phyloP scores from a whole-genome alignment of 352 stramenopile genomes.

The Globisporangium radiosum region DNA sequence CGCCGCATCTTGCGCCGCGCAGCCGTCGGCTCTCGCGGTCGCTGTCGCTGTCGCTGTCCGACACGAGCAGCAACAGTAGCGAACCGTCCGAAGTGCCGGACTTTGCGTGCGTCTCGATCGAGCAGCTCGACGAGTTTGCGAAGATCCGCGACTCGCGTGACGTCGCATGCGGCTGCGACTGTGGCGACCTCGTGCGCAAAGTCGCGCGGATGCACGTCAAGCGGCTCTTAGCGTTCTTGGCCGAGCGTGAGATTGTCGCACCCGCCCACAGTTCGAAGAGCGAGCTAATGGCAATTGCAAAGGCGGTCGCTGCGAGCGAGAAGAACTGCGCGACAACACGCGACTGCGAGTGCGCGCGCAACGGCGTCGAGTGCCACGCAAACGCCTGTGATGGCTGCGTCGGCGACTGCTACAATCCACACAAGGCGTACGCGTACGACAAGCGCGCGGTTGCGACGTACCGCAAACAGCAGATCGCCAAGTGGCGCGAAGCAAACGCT shows the following conservation, averaged over 20 bases:
- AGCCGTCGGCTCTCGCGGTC: constrained; percentile 1
- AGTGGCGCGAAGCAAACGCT: constrained; percentile 33
- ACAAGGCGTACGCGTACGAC: constrained; percentile 71
- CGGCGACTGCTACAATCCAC: constrained; percentile 67
- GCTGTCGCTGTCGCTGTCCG: background rate
- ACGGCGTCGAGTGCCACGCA: constrained; percentile 69
- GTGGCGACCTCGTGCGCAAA: constrained; percentile 76
- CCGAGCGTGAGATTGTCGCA: constrained; percentile 44
- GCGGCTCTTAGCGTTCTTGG: constrained; percentile 63
- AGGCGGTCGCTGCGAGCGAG: constrained; percentile 46
- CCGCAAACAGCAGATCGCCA: constrained; percentile 58
- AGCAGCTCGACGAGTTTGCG: constrained; percentile 80
- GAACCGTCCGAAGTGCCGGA: constrained; percentile 23
- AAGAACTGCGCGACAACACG: constrained; percentile 67
- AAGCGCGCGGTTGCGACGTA: constrained; percentile 60
- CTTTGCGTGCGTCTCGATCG: constrained; percentile 74
- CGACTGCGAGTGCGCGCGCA: constrained; percentile 71
- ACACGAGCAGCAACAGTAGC: constrained; percentile 3
- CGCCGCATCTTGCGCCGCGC: constrained; percentile 13
- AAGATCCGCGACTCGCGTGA: constrained; percentile 79
- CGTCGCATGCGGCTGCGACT: constrained; percentile 68
- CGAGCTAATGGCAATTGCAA: constrained; percentile 59
- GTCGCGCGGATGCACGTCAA: constrained; percentile 83
- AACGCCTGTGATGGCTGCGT: constrained; percentile 69
- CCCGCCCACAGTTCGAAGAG: constrained; percentile 38